Base-by-base conservation (phyloP, 805 yeast genomes). In the Kodamaea laetipori region DNA sequence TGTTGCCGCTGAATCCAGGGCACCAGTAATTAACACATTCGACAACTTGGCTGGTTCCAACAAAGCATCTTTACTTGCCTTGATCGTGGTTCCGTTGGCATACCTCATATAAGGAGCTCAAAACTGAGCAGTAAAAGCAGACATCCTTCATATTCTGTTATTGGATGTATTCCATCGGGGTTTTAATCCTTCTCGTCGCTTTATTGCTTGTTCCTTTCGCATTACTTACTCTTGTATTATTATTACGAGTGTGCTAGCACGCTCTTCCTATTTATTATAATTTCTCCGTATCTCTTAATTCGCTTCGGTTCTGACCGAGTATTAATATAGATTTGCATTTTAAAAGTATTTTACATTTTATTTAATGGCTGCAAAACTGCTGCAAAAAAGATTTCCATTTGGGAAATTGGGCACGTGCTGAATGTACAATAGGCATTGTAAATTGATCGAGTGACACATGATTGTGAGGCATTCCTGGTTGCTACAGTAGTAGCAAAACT, bases 21-120 rank as follows among this genome's bases (percentile, higher is more conserved):
- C 50, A 25, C 53, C 52, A 25, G 32, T 16, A 9, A 39, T 37
- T 35, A 41, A 39, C 28, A 46, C 50, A 24, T 45, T 26, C 39
- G 30, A 13, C 24, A 40, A 37, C 35, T 58, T 51, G 43, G 62
- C 51, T 25, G 42, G 35, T 18, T 17, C 39, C 19, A 46, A 28
- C 43, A 52, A 49, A 50, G 55, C 54, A 27, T 49, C 60, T 12
- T 43, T 53, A 46, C 19, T 53, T 12, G 60, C 58, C 23, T 31
- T 50, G 48, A 21, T 44, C 30, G 58, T 53, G 19, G 38, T 55
- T 36, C 59, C 59, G 17, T 47, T 54, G 37, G 60, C 58, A 24
- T 56, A 56, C 56, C 50, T 56, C 51, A 50, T 56, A 53, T 56
- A 52, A 36, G 39, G 15, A 30, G 28, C 26, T 17, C n/a, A n/a